phyloP scores from a whole-genome alignment of 129 eudicot genomes.

The Pulicaria dysenterica region DNA sequence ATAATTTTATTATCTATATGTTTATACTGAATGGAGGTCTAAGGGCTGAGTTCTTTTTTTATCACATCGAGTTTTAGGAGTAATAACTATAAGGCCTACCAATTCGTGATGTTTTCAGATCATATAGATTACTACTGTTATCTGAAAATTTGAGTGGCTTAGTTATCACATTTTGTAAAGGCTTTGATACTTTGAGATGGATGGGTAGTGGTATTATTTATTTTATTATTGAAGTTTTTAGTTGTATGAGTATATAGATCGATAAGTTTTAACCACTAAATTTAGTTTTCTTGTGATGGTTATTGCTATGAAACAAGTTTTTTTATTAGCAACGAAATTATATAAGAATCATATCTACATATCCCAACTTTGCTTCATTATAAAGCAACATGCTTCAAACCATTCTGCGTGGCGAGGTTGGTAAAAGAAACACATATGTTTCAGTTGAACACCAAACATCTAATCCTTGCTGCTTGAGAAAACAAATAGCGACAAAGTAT shows the following conservation, averaged over 20 bases:
- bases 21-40: too few relatives aligned
- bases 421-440: neutral
- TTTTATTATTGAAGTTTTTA: too few relatives aligned
- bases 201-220: neutral
- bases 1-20: too few relatives aligned
- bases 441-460: neutral
- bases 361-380: conserved; percentile 1
- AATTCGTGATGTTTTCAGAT: neutral
- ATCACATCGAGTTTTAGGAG: too few relatives aligned
- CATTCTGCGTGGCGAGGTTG: neutral
- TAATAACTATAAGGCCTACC: neutral
- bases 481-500: neutral
- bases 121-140: neutral
- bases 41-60: too few relatives aligned
- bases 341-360: neutral
- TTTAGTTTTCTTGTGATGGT: neutral
- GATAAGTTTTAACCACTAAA: too few relatives aligned
- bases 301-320: neutral
- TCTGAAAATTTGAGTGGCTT: neutral
- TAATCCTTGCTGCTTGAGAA: neutral
- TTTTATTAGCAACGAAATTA: neutral
- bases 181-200: neutral
- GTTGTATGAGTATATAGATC: neutral
- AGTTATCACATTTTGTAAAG: neutral
- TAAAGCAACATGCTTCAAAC: neutral